Percentiles rank a stretch among this genome's conserved stretches.
Conservation (phyloP, 441 rosid species). For the Gossypium aridum region DNA sequence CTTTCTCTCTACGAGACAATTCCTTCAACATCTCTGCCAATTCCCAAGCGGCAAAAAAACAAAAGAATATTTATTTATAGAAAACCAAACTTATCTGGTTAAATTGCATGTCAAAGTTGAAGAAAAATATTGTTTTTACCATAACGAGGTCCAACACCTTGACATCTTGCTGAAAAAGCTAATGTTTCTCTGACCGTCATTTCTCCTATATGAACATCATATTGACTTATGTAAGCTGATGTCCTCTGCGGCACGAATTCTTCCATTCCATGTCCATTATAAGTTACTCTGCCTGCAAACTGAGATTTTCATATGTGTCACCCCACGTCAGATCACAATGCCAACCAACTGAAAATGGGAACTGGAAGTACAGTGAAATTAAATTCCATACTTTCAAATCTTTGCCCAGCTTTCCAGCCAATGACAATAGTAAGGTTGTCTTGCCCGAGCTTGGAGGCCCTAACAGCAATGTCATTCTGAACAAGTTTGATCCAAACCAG, state of each 20-base stretch:
- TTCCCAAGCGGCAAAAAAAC: not conserved
- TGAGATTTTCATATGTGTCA: slow-evolving; percentile 13
- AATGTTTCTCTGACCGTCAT: slow-evolving; percentile 70
- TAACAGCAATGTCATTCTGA: slow-evolving; percentile 56
- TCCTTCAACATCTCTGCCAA: slow-evolving; percentile 47
- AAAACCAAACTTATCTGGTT: not conserved
- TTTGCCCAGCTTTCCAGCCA: slow-evolving; percentile 58
- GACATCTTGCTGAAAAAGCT: slow-evolving; percentile 63
- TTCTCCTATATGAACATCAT: slow-evolving; percentile 64
- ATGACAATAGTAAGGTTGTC: slow-evolving; percentile 50
- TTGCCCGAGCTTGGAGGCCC: slow-evolving; percentile 69
- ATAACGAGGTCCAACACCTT: slow-evolving; percentile 53
- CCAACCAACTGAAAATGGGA: not conserved
- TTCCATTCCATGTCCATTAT: slow-evolving; percentile 57
- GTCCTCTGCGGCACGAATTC: slow-evolving; percentile 62
- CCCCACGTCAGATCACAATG: not conserved
- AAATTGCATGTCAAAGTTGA: not conserved
- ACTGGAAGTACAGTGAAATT: not conserved
- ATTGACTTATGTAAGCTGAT: slow-evolving; percentile 57
- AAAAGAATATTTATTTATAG: not conserved
- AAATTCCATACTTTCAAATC: slow-evolving; percentile 40
- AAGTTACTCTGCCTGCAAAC: slow-evolving; percentile 50
- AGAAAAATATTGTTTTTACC: slow-evolving; percentile 31
- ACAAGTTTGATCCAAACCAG: not conserved
- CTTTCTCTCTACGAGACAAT: slow-evolving; percentile 56